A percentile compares a stretch with the other conserved stretches of the same genome.
These are phyloP conservation scores for Candida tallmaniae DNA, from an alignment of 805 yeast species.

Conservation along the genomic window DNA sequence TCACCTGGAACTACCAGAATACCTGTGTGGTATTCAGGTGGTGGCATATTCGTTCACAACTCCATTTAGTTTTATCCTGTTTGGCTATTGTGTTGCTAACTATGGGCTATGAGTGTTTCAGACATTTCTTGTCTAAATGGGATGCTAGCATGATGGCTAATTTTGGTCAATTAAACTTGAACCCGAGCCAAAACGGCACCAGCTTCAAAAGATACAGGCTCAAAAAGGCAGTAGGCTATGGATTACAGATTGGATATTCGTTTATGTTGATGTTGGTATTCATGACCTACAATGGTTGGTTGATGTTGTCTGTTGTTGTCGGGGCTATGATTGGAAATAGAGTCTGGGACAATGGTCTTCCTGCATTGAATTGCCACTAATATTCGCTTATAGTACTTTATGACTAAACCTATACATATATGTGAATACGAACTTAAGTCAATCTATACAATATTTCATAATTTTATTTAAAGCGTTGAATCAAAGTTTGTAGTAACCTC, in stretches of 20 bases:
- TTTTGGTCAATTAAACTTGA: too few relatives aligned
- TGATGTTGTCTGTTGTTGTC: slow-evolving; percentile 64
- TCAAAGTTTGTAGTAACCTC: slow-evolving; percentile 10
- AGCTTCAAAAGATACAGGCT: slow-evolving; percentile 12
- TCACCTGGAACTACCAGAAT: slow-evolving; percentile 74
- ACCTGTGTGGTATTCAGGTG: slow-evolving; percentile 69
- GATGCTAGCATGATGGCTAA: too few relatives aligned
- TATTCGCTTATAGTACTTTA: too few relatives aligned
- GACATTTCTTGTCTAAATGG: slow-evolving; percentile 25
- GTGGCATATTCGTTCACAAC: slow-evolving; percentile 67
- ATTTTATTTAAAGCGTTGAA: neutral
- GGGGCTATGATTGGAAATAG: slow-evolving; percentile 74
- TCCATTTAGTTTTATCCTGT: slow-evolving; percentile 51
- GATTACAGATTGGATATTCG: slow-evolving; percentile 63
- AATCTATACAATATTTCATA: too few relatives aligned
- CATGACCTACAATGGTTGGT: slow-evolving; percentile 87
- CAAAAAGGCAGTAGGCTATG: slow-evolving; percentile 47
- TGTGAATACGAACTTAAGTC: neutral
- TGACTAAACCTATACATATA: too few relatives aligned
- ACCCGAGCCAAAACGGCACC: too few relatives aligned
- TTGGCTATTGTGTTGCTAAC: slow-evolving; percentile 44
- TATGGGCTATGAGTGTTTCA: slow-evolving; percentile 60
- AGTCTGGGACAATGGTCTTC: slow-evolving; percentile 42
- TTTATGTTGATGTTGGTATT: slow-evolving; percentile 74
- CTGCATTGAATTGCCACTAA: slow-evolving; percentile 3